Base-by-base conservation (phyloP, 1,139 yeast genomes). In the Diutina sp. region DNA sequence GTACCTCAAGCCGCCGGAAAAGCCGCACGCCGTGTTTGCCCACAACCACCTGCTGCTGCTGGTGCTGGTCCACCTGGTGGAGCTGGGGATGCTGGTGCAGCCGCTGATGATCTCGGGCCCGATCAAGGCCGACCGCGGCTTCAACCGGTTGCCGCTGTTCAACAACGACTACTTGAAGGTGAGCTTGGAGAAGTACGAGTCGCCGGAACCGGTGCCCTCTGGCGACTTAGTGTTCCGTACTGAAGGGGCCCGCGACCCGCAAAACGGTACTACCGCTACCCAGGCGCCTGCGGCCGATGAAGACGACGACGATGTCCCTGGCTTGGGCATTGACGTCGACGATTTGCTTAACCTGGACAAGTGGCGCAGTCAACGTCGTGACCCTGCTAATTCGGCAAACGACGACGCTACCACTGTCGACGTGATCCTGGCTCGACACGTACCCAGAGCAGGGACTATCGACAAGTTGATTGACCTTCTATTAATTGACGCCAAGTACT, bases 251-350 rank as follows among this genome's bases (percentile, higher is more conserved):
- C 29, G 30, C 18, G 35, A 47, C n/a, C 12, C 35, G 38, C 29
- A 44, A 14, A 21, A 32, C 6, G 41, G 45, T 2, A 18, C 25
- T 1, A 7, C 46, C 25, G n/a, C 25, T 3, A 16, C 18, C n/a
- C 45, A n/a, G 45, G 8, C 14, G 8, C 25, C 46, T n/a, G 46
- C 25, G 6, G 51, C 35, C 16, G 53, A 50, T 21, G 53, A 50
- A 12, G 53, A 50, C 7, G 53, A 50, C 21, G 53, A 50, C 53
- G 53, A 50, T 12, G 53, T 50, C 4, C 53, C 53, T 55, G 75
- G 76, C 3, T 64, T 73, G 52, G 80, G 79, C 4, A 75, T 76
- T 55, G 79, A 76, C 61, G 79, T 75, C 9, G 80, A 76, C 61
- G 77, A 71, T 58, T 72, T 76, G 56, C 66, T 75, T 58, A 75